Conservation (phyloP, 78 protist genomes). For the Dictyostelium discoideum region DNA sequence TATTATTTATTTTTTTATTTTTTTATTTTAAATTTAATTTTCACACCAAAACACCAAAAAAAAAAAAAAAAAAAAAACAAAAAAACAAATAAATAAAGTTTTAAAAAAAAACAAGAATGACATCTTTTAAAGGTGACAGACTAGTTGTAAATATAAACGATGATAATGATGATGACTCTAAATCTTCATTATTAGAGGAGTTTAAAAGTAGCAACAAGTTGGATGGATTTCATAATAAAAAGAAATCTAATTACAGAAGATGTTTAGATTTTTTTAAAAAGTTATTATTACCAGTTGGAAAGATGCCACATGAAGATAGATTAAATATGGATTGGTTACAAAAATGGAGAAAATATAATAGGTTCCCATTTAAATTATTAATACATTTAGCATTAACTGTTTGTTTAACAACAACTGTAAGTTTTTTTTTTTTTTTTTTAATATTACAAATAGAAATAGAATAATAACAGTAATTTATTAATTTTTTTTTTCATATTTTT, state of each 20-base stretch:
- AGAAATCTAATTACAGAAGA: background rate
- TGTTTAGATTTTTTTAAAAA: constrained; percentile 7
- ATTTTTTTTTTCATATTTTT: background rate
- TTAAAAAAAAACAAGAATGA: background rate
- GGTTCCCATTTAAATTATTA: constrained; percentile 67
- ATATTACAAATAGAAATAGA: too few relatives aligned
- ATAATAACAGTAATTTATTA: too few relatives aligned
- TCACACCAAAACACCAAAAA: too few relatives aligned
- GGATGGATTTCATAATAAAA: background rate
- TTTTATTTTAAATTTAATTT: background rate
- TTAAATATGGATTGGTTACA: constrained; percentile 77
- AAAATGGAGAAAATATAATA: constrained; percentile 75
- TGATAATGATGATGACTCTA: background rate
- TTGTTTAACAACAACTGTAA: constrained; percentile 63
- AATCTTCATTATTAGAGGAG: constrained; percentile 2
- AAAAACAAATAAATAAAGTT: background rate
- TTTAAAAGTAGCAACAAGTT: background rate
- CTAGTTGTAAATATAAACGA: constrained; percentile 15
- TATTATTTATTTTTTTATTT: background rate
- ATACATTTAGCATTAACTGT: constrained; percentile 56
- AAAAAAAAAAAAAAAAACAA: too few relatives aligned
- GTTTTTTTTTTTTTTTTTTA: background rate
- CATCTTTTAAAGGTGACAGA: background rate
- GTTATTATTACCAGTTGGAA: constrained; percentile 58
- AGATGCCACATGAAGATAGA: constrained; percentile 79